Conservation (phyloP, 345 rosid genomes). For the Diplotaxis tenuifolia region DNA sequence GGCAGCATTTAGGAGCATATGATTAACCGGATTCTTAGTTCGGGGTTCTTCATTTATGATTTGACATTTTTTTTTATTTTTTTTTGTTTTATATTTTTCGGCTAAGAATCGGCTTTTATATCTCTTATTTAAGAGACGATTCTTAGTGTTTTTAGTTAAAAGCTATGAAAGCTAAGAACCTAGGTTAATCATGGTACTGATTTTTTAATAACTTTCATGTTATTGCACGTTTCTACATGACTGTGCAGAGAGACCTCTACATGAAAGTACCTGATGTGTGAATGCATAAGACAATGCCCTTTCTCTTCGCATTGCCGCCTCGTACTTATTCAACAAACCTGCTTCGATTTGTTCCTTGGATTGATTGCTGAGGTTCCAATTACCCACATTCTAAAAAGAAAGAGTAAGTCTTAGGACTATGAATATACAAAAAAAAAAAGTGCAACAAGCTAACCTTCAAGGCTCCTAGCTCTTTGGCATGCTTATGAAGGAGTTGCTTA, state of each 20-base stretch:
- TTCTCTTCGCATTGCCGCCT: slow-evolving; percentile 92
- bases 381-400: slow-evolving; percentile 60
- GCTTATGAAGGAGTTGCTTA: slow-evolving; percentile 80
- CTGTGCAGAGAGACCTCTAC: background rate
- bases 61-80: no score
- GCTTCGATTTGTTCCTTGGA: slow-evolving; percentile 86
- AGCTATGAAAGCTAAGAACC: no score
- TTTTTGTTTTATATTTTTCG: no score
- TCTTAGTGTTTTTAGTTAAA: no score
- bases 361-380: slow-evolving; percentile 82
- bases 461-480: slow-evolving; percentile 61
- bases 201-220: no score
- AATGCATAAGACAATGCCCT: slow-evolving; percentile 83
- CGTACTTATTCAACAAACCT: slow-evolving; percentile 64
- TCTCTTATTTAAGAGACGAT: no score
- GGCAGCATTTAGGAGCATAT: background rate
- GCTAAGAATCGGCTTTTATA: no score
- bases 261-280: slow-evolving; percentile 72
- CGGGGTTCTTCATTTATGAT: no score
- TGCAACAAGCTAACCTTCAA: slow-evolving; percentile 25
- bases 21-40: no score
- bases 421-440: background rate
- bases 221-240: background rate
- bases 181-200: no score
- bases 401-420: background rate